Evolutionary conservation across 768 basidiomycete genomes (phyloP).

Genomic region (Clitopilus hobsonii): DNA sequence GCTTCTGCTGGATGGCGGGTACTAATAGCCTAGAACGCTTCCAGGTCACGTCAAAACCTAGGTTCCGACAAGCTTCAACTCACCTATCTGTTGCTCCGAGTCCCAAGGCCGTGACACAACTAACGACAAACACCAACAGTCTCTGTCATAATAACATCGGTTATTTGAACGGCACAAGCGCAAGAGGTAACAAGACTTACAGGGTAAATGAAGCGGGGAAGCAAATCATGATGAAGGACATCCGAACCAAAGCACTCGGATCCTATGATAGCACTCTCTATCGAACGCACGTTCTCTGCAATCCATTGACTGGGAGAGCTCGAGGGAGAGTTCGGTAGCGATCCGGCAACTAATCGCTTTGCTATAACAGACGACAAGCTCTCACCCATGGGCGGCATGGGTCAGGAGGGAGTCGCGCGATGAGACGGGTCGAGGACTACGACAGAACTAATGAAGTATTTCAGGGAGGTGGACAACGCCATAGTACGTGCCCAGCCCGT

Average conservation of each 20-base stretch:
- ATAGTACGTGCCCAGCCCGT: too few relatives aligned
- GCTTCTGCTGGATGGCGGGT: background rate
- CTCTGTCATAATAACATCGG: background rate
- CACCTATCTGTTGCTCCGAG: too few relatives aligned
- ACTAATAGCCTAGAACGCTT: background rate
- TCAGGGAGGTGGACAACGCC: background rate
- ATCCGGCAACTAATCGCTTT: background rate
- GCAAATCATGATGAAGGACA: background rate
- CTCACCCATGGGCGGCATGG: background rate
- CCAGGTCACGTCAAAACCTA: background rate
- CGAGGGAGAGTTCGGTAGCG: background rate
- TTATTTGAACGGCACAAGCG: background rate
- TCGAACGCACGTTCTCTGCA: background rate
- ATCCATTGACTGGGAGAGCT: background rate
- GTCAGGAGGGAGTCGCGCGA: background rate
- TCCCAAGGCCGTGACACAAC: too few relatives aligned
- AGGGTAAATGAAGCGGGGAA: background rate
- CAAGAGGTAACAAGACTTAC: background rate
- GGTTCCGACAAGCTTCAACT: background rate
- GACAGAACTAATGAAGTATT: background rate
- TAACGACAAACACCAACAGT: background rate
- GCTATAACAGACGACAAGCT: background rate
- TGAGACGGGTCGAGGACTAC: background rate
- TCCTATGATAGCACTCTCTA: background rate
- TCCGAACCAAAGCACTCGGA: background rate